These are phyloP conservation scores for Plantago major DNA, from an alignment of 257 asterid genomes.

Conservation along the genomic window DNA sequence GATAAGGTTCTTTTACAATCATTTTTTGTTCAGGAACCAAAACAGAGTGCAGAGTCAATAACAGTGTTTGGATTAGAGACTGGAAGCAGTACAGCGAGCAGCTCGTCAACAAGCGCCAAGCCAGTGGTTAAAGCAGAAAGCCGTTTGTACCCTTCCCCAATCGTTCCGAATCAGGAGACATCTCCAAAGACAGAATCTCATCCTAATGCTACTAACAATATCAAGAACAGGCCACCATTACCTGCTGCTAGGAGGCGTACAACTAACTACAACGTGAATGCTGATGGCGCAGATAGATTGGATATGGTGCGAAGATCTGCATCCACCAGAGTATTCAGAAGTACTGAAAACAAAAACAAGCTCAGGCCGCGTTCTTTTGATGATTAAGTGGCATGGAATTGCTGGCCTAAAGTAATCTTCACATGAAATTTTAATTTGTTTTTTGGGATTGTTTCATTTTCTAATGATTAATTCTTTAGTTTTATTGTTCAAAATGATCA, in stretches of 20 bases:
- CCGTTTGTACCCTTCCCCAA: slow-evolving; percentile 22
- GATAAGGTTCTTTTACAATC: background rate
- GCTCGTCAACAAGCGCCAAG: slow-evolving; percentile 42
- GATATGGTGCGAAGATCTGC: slow-evolving; percentile 45
- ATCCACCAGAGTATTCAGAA: slow-evolving; percentile 46
- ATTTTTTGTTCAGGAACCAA: slow-evolving; percentile 29
- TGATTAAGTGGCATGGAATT: slow-evolving; percentile 19
- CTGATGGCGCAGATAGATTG: slow-evolving; percentile 27
- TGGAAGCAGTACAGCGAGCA: slow-evolving; percentile 56
- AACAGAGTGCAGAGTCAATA: slow-evolving; percentile 29
- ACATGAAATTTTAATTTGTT: background rate
- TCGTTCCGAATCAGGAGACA: slow-evolving; percentile 2
- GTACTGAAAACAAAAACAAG: slow-evolving; percentile 28
- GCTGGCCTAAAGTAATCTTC: background rate
- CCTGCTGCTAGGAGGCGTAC: slow-evolving; percentile 29
- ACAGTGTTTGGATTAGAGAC: slow-evolving; percentile 40
- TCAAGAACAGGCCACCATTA: slow-evolving; percentile 41
- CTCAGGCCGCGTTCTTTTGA: slow-evolving; percentile 33
- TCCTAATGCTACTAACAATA: slow-evolving; percentile 29
- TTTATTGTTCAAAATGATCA: background rate
- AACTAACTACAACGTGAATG: slow-evolving; percentile 18
- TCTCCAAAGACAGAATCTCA: slow-evolving; percentile 37
- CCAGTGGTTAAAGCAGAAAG: slow-evolving; percentile 26
- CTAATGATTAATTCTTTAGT: background rate
- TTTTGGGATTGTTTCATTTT: background rate